These are phyloP conservation scores for Globisporangium echinulatum DNA, from an alignment of 352 stramenopile species.

Conservation along the genomic window DNA sequence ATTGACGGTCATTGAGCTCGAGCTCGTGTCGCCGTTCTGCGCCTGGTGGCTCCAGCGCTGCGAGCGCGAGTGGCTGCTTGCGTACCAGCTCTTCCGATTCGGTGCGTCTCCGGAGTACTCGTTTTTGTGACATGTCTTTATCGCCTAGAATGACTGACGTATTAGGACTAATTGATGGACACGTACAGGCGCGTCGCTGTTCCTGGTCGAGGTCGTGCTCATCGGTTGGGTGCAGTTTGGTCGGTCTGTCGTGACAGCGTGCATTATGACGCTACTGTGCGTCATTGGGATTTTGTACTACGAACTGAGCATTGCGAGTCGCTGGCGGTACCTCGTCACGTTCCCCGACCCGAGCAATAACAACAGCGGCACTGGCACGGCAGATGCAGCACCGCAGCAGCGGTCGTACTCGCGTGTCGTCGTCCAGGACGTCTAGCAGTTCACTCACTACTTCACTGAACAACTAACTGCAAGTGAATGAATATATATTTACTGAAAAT, in stretches of 20 bases:
- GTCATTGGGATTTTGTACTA: slow-evolving; percentile 48
- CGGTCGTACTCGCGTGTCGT: not conserved
- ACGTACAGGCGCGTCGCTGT: slow-evolving; percentile 34
- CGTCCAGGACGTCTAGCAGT: not conserved
- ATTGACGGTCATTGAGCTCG: slow-evolving; percentile 49
- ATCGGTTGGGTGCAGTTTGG: slow-evolving; percentile 60
- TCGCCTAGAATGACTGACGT: no score
- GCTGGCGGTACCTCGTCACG: slow-evolving; percentile 71
- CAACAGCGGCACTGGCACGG: not conserved
- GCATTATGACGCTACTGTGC: slow-evolving; percentile 48
- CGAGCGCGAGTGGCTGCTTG: slow-evolving; percentile 67
- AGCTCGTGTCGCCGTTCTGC: slow-evolving; percentile 62
- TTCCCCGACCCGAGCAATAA: slow-evolving; percentile 27
- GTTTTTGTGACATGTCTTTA: no score
- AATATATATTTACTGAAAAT: no score
- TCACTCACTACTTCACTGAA: no score
- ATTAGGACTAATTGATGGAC: no score
- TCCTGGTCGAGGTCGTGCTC: slow-evolving; percentile 52
- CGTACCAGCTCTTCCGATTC: slow-evolving; percentile 58
- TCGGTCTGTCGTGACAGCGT: slow-evolving; percentile 28
- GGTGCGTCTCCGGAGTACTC: slow-evolving; percentile 4
- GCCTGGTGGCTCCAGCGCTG: slow-evolving; percentile 64
- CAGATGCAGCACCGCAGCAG: not conserved
- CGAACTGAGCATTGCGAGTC: slow-evolving; percentile 55
- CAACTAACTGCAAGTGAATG: no score